Evolutionary conservation across 1,284 basidiomycete species (phyloP), one percentile per base, ranked within the genome.

Genomic region (Mycena sp.): DNA sequence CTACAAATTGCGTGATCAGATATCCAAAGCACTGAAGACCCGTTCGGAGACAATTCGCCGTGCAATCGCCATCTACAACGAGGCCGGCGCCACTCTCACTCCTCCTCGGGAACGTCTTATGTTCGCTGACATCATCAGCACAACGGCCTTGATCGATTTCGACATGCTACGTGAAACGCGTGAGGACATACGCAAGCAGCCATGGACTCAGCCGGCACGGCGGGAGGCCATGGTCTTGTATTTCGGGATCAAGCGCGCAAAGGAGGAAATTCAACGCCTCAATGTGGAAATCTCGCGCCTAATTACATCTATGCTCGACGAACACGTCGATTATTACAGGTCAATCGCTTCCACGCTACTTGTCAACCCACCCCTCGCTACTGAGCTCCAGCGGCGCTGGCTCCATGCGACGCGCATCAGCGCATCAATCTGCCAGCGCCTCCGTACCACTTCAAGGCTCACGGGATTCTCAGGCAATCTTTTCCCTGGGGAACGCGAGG

Each of bases 251-350:
- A 43, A 50, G 37, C 56, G 57, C 30, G 46, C 45, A 19, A 32
- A 28, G 4, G 61, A 63, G 23, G 61, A n/a, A n/a, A n/a, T n/a
- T n/a, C n/a, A n/a, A n/a, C n/a, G n/a, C n/a, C n/a, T n/a, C n/a
- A n/a, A n/a, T n/a, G n/a, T n/a, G n/a, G n/a, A 63, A 30, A 63
- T 63, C 23, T 32, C 19, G 26, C 56, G 57, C 7, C 11, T 51
- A 7, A 51, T 63, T 23, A 59, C 61, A 16, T 59, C 29, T 37
- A 58, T 63, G 56, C 6, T 37, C 21, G 50, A 52, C 21, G 35
- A 52, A 6, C 35, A 35, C 29, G 35, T 19, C 16, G 50, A 52
- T 9, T 38, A 35, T 21, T 19, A 16, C 11, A 7, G 35, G 7
- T 11, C 50, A 6, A 52, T 52, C 17, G 6, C 28, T 6, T 25